Evolutionary conservation across 2,329 filamentous ascomycete species (phyloP).

Genomic region (Nemania sp.): DNA sequence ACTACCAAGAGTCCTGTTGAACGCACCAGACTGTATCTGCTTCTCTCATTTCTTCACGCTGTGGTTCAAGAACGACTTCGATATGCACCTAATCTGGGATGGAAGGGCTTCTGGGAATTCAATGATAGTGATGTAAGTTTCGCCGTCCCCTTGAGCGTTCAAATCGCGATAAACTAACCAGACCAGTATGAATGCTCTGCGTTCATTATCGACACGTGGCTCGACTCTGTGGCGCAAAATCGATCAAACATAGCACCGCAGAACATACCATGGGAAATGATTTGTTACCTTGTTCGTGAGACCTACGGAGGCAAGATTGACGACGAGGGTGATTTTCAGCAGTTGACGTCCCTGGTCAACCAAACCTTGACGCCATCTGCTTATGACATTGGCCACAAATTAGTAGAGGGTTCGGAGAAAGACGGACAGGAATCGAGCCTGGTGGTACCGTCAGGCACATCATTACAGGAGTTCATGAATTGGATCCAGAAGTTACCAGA

Average conservation of each 20-base stretch:
- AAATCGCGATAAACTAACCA: slow-evolving; percentile 29
- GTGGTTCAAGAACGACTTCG: slow-evolving; percentile 93
- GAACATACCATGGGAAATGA: slow-evolving; percentile 96
- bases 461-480: slow-evolving; percentile 79
- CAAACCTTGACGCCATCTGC: slow-evolving; percentile 82
- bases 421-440: slow-evolving; percentile 66
- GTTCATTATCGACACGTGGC: slow-evolving; percentile 94
- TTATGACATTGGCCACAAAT: slow-evolving; percentile 89
- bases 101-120: slow-evolving; percentile 99
- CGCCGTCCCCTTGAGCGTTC: neutral
- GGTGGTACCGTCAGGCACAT: slow-evolving; percentile 77
- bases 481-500: slow-evolving; percentile 95
- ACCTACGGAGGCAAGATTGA: slow-evolving; percentile 99
- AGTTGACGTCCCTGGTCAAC: slow-evolving; percentile 73
- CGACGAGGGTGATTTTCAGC: slow-evolving; percentile 78
- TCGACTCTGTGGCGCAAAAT: slow-evolving; percentile 78
- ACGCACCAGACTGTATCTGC: slow-evolving; percentile 83
- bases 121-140: slow-evolving; percentile 96
- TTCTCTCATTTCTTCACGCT: slow-evolving; percentile 92
- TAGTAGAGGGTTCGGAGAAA: slow-evolving; percentile 67
- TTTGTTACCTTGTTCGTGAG: slow-evolving; percentile 85
- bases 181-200: slow-evolving; percentile 91
- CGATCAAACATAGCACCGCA: slow-evolving; percentile 91
- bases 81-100: slow-evolving; percentile 90
- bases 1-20: slow-evolving; percentile 85